Base-by-base conservation (phyloP, 768 basidiomycete genomes). In the Pulveroboletus sp. region DNA sequence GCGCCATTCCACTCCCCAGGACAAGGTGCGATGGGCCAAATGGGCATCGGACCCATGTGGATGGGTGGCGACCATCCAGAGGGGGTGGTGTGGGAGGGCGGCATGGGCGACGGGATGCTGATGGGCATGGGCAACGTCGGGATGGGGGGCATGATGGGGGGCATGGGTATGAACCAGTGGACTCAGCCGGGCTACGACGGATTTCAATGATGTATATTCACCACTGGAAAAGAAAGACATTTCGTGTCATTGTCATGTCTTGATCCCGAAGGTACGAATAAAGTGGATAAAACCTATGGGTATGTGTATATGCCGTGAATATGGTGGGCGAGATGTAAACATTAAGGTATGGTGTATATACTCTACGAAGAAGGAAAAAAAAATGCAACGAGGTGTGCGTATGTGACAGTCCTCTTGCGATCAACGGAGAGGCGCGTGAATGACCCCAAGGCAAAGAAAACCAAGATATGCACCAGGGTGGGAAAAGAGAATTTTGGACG, bases 91-190 rank as follows among this genome's bases (percentile, higher is more conserved):
- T 69, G 69, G 67, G 71, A 69, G 16, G 68, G 64, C 9, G 69
- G 67, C 0, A 68, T 72, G 65, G 64, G 65, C 21, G 69, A 72
- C 5, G 74, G 72, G 9, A 79, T 79, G 60, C 72, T 74, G 60
- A 75, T 69, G 58, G 67, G 62, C 0, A 69, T 68, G 63, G 72
- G 66, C 24, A 69, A 60, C 40, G 57, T 65, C 32, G 69, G 65
- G 2, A 63, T 66, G 58, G 69, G 65, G 1, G 63, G 59, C 0
- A 60, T 67, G 63, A 68, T 63, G 59, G 60, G 60, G 0, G 57
- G 60, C 32, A 69, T 68, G 68, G 66, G 70, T 13, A 73, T 74
- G 68, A 69, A 69, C 44, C 68, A 69, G 39, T 69, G 67, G 69
- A 69, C 61, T 55, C 62, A 70, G 37, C 61, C 62, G 48, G 55